These are phyloP conservation scores for Aspergillus sp. DNA, from an alignment of 2,329 filamentous ascomycete genomes.

Conservation along the genomic window DNA sequence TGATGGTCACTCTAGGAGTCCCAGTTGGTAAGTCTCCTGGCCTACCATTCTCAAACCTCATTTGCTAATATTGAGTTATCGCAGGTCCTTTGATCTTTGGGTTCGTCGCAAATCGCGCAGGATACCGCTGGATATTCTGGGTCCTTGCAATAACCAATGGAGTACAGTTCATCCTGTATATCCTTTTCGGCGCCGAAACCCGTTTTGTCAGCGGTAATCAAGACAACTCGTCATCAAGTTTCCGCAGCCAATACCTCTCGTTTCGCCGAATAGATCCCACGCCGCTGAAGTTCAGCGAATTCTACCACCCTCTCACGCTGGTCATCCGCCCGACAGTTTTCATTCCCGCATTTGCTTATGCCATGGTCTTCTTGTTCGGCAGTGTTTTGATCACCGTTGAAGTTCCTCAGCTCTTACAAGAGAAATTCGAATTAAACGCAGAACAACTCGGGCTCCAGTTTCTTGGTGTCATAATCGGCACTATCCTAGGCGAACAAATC, in stretches of 20 bases:
- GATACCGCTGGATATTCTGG: conserved; percentile 63
- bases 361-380: conserved; percentile 59
- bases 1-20: conserved; percentile 53
- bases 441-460: conserved; percentile 63
- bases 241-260: conserved; percentile 34
- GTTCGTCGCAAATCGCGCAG: conserved; percentile 51
- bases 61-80: conserved; percentile 8
- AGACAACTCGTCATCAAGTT: conserved; percentile 10
- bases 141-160: conserved; percentile 59
- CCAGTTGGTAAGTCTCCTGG: conserved; percentile 26
- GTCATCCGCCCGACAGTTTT: conserved; percentile 49
- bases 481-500: conserved; percentile 60
- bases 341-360: conserved; percentile 56
- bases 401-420: conserved; percentile 58
- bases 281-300: conserved; percentile 51
- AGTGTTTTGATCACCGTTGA: conserved; percentile 59
- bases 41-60: background rate
- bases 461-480: conserved; percentile 59
- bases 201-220: conserved; percentile 44
- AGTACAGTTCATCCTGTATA: conserved; percentile 57
- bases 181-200: conserved; percentile 57
- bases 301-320: conserved; percentile 53
- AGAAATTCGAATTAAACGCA: conserved; percentile 57
- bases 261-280: conserved; percentile 54
- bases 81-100: conserved; percentile 39